A percentile compares a stretch with the other conserved stretches of the same genome.
These are phyloP conservation scores for Fusarium tuaranense DNA, from an alignment of 2,329 filamentous ascomycete genomes.

Conservation along the genomic window DNA sequence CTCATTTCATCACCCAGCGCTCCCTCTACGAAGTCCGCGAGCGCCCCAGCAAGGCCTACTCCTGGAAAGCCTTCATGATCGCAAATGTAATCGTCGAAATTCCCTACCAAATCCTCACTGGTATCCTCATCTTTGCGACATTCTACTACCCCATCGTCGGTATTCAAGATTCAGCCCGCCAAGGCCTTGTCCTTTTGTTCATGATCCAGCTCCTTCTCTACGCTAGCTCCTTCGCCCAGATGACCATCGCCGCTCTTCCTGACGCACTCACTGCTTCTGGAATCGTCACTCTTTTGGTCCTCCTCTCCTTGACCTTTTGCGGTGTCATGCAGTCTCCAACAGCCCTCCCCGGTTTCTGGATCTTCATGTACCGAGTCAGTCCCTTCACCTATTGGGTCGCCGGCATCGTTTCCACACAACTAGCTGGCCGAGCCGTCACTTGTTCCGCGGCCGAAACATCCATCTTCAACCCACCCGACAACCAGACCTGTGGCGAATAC, in stretches of 20 bases:
- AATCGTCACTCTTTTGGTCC: constrained; percentile 66
- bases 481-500: constrained; percentile 58
- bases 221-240: constrained; percentile 77
- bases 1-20: constrained; percentile 79
- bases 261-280: constrained; percentile 71
- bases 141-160: constrained; percentile 76
- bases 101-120: constrained; percentile 75
- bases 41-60: constrained; percentile 79
- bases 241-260: constrained; percentile 78
- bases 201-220: constrained; percentile 77
- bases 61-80: constrained; percentile 79
- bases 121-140: constrained; percentile 70
- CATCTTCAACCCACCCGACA: constrained; percentile 70
- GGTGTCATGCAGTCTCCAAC: constrained; percentile 67
- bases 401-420: constrained; percentile 57
- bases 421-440: constrained; percentile 43
- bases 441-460: constrained; percentile 68
- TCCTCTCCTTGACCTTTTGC: constrained; percentile 67
- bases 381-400: constrained; percentile 74
- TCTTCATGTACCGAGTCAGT: constrained; percentile 76
- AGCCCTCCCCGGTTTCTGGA: constrained; percentile 74
- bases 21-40: constrained; percentile 83
- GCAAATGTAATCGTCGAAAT: constrained; percentile 80
- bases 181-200: constrained; percentile 74
- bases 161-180: constrained; percentile 63